These are phyloP conservation scores for Pyrenochaeta sp. DNA, from an alignment of 2,329 filamentous ascomycete genomes.

Conservation along the genomic window DNA sequence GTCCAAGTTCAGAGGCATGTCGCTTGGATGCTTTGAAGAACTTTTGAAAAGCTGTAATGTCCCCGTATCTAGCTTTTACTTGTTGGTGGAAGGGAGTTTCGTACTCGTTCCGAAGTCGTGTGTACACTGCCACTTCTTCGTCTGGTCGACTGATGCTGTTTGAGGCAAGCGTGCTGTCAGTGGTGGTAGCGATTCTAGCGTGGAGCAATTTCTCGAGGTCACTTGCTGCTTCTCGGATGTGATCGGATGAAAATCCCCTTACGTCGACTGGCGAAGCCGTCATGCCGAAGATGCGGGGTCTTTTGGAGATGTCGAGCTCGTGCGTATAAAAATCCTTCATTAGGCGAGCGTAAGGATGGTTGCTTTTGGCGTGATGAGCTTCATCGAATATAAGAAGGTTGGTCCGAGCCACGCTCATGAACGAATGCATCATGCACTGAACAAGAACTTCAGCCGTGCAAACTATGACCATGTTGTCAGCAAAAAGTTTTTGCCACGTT, in stretches of 20 bases:
- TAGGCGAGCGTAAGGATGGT: constrained; percentile 87
- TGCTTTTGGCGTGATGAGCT: constrained; percentile 94
- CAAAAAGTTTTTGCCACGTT: constrained; percentile 67
- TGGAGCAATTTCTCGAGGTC: constrained; percentile 81
- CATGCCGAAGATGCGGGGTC: constrained; percentile 91
- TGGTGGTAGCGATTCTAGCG: constrained; percentile 82
- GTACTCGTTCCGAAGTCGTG: constrained; percentile 60
- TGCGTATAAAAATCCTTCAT: constrained; percentile 84
- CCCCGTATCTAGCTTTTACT: constrained; percentile 63
- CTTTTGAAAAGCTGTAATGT: constrained; percentile 62
- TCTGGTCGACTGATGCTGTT: constrained; percentile 67
- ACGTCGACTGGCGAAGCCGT: constrained; percentile 94
- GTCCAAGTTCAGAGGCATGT: constrained; percentile 73
- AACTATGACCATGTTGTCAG: constrained; percentile 81
- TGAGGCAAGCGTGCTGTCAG: constrained; percentile 66
- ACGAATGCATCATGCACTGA: constrained; percentile 79
- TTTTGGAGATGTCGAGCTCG: constrained; percentile 53
- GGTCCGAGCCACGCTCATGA: constrained; percentile 81
- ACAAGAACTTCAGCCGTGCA: constrained; percentile 90
- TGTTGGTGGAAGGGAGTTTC: constrained; percentile 71
- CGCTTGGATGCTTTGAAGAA: constrained; percentile 68
- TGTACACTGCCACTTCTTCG: constrained; percentile 67
- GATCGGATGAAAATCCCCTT: constrained; percentile 60
- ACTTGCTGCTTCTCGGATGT: constrained; percentile 73
- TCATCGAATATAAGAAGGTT: constrained; percentile 96